A percentile compares a stretch with the other conserved stretches of the same genome.
Evolutionary conservation across 2,329 filamentous ascomycete genomes (phyloP).

Genomic region (Oidium heveae): DNA sequence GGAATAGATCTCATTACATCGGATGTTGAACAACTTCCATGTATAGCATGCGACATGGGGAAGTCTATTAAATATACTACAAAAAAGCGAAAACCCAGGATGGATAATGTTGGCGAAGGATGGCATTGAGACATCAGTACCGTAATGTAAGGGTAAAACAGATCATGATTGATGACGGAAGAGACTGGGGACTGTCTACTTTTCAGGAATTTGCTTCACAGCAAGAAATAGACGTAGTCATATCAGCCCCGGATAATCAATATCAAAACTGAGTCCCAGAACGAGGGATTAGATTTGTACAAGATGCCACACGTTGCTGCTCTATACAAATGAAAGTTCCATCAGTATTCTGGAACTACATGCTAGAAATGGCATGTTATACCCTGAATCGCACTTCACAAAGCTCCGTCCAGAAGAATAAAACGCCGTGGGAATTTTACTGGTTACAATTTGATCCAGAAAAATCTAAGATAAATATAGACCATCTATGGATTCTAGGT

Average conservation of each 20-base stretch:
- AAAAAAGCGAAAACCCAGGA: neutral
- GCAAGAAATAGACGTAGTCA: neutral
- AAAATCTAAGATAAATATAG: neutral
- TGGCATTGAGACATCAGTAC: neutral
- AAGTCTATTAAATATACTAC: neutral
- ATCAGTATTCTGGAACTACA: slow-evolving; percentile 1
- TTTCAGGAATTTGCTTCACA: neutral
- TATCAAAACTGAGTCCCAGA: neutral
- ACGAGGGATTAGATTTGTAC: neutral
- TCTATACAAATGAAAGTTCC: neutral
- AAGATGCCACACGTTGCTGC: neutral
- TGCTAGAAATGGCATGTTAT: neutral
- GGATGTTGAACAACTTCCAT: neutral
- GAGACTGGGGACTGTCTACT: neutral
- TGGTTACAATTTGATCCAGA: neutral
- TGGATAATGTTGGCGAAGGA: neutral
- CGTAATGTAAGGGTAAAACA: neutral
- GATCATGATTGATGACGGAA: neutral
- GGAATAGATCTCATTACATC: too few relatives aligned
- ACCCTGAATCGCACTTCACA: neutral
- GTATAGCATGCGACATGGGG: neutral
- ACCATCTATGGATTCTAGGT: neutral
- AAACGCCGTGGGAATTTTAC: neutral
- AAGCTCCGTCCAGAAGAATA: neutral
- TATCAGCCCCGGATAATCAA: neutral